Evolutionary conservation across 306 rosid species (phyloP).

Genomic region (Fagus sylvatica): DNA sequence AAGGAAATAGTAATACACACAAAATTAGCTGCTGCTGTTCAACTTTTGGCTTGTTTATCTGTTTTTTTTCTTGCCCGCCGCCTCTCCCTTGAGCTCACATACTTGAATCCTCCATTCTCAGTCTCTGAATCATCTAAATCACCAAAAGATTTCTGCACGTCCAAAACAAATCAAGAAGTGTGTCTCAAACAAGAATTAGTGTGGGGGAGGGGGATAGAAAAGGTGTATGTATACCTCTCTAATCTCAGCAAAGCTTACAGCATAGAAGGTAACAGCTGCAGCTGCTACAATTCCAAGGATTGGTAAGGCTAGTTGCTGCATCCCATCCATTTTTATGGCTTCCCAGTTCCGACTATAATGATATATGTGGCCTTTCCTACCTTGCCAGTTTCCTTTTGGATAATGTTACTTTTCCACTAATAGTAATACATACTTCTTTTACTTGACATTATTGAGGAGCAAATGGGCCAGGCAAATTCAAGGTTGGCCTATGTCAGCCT

Average conservation of each 20-base stretch:
- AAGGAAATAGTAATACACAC: neutral
- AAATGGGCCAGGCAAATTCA: neutral
- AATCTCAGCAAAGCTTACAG: constrained; percentile 65
- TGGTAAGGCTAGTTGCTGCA: constrained; percentile 59
- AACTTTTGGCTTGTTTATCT: constrained; percentile 36
- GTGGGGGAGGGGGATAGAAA: neutral
- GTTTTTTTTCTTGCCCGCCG: constrained; percentile 72
- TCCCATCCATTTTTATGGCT: constrained; percentile 39
- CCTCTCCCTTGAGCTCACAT: constrained; percentile 55
- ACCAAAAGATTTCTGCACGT: constrained; percentile 57
- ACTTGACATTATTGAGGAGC: neutral
- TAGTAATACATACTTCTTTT: neutral
- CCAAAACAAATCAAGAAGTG: neutral
- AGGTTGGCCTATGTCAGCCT: neutral
- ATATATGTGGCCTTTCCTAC: neutral
- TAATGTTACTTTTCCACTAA: neutral
- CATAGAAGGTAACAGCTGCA: constrained; percentile 75
- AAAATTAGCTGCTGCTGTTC: neutral
- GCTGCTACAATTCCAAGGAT: constrained; percentile 66
- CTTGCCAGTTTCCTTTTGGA: neutral
- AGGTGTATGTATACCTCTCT: constrained; percentile 47
- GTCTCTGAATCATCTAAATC: constrained; percentile 50
- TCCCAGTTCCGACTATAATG: neutral
- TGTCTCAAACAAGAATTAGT: neutral
- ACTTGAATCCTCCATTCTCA: constrained; percentile 49